Base-by-base conservation (phyloP, 805 yeast species). In the Saccharomycopsis malanga region DNA sequence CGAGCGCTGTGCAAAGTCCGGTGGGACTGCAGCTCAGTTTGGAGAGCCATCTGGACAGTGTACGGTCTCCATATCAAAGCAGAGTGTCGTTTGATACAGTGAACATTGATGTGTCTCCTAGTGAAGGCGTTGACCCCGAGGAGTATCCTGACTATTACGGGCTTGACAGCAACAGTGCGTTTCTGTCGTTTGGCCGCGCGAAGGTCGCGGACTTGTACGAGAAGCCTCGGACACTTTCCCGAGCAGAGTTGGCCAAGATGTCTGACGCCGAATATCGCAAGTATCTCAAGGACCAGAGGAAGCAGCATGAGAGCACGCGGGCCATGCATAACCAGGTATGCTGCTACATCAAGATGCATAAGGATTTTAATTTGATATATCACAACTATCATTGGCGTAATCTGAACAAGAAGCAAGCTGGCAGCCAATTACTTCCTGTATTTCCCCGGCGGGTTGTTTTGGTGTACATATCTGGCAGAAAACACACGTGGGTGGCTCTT, bases 401-500 rank as follows among this genome's bases (percentile, higher is more conserved):
- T n/a, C 32, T 15, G 36, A 21, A 36, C 5, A 23, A 25, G n/a
- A 20, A 34, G 52, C 55, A 20, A 21, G 23, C 21, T 22, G 9
- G 27, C 34, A 12, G 20, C 44, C 14, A 24, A 30, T 22, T 41
- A 17, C 22, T 49, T 12, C 73, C 76, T 0, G 68, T 71, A 0
- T 60, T 77, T 39, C 78, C 79, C 0, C 66, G 68, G 34, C 67
- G 88, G 56, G 72, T 73, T 1, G 67, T 83, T 4, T 58, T 84
- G 59, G 78, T 81, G 24, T 83, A 83, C 58, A 67, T 85, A 25
- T 71, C 80, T 54, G 94, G 87, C 2, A 66, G 91, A 50, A 71
- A 67, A 46, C 91, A 84, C 64, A 81, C 93, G 0, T 85, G 95
- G 95, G 87, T 83, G 9, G 79, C 87, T 1, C 61, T 85, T 23